Conservation (phyloP, 768 basidiomycete genomes). For the Boletus eberwhitei region DNA sequence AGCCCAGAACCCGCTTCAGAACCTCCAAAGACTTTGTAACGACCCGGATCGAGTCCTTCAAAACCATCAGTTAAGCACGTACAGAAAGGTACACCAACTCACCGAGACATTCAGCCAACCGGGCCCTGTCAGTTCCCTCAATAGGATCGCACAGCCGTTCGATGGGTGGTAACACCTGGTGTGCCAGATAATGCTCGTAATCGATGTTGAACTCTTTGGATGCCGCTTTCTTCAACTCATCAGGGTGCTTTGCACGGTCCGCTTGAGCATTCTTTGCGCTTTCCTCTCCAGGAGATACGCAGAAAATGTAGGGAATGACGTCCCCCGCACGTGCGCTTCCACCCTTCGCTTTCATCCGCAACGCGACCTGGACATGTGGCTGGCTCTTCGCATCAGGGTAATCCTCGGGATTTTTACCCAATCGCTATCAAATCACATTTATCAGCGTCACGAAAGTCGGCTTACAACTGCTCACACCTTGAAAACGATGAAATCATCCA, state of each 20-base stretch:
- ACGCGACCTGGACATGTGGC: constrained; percentile 95
- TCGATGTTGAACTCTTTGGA: constrained; percentile 69
- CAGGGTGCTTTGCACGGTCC: constrained; percentile 89
- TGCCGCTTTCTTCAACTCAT: constrained; percentile 75
- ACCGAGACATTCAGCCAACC: constrained; percentile 96
- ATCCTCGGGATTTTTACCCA: constrained; percentile 95
- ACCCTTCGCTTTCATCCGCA: constrained; percentile 84
- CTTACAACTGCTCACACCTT: constrained; percentile 55
- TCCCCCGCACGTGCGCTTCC: constrained; percentile 81
- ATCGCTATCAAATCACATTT: constrained; percentile 50
- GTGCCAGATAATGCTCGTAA: constrained; percentile 85
- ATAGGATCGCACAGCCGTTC: constrained; percentile 95
- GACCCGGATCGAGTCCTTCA: constrained; percentile 58
- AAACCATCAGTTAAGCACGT: neutral
- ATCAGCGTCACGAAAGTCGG: neutral
- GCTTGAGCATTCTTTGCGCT: constrained; percentile 75
- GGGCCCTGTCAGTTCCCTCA: constrained; percentile 88
- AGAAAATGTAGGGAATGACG: constrained; percentile 96
- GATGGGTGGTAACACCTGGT: constrained; percentile 92
- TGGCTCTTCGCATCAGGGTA: constrained; percentile 95
- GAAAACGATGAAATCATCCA: constrained; percentile 94
- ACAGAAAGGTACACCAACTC: constrained; percentile 16
- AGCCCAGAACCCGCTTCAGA: constrained; percentile 60
- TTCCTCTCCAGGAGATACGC: constrained; percentile 70
- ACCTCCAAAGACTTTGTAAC: constrained; percentile 45